Evolutionary conservation across 2,329 filamentous ascomycete genomes (phyloP).

Genomic region (Cytospora mali): DNA sequence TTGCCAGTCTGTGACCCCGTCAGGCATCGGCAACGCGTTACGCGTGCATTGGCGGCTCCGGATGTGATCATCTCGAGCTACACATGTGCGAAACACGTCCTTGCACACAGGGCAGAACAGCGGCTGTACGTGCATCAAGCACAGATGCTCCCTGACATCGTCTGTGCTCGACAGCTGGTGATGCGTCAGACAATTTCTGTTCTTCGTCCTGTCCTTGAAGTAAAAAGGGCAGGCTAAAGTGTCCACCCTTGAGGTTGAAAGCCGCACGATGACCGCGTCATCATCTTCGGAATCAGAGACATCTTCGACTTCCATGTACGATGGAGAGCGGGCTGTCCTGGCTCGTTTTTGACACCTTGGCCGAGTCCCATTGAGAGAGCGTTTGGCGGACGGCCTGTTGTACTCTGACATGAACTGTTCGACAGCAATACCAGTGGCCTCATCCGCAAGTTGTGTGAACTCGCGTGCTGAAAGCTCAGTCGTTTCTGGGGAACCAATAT

Average conservation of each 20-base stretch:
- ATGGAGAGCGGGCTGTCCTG: neutral
- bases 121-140: neutral
- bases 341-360: neutral
- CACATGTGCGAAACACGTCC: neutral
- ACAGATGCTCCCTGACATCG: neutral
- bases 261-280: neutral
- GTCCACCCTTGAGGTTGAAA: neutral
- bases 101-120: neutral
- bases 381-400: neutral
- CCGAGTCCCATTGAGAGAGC: neutral
- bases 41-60: neutral
- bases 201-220: neutral
- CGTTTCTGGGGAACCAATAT: no score
- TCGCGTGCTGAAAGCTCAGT: neutral
- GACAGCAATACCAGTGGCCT: neutral
- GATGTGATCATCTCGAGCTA: neutral
- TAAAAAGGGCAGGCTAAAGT: slow-evolving; percentile 8
- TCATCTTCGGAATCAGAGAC: neutral
- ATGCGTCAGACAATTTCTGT: neutral
- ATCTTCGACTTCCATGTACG: neutral
- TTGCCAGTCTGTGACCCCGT: neutral
- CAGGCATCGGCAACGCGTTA: neutral
- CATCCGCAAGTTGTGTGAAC: neutral
- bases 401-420: neutral
- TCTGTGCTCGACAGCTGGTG: neutral